Evolutionary conservation across 441 rosid genomes (phyloP).

Genomic region (Adansonia grandidieri): DNA sequence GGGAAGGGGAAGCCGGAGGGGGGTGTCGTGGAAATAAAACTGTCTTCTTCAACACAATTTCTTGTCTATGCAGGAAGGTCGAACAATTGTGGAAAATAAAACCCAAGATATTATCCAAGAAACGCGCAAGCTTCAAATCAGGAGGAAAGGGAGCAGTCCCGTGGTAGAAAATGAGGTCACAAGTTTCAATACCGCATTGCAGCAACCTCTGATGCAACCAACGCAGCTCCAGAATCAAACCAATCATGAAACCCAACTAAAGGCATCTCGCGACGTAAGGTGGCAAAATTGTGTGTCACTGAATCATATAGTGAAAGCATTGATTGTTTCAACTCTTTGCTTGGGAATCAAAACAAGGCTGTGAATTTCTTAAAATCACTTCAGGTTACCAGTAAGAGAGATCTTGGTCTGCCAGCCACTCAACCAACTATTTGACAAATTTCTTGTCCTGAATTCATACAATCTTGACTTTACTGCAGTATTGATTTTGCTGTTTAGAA

Average conservation of each 20-base stretch:
- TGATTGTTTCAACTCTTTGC: neutral
- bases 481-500: neutral
- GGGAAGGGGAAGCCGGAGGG: too few relatives aligned
- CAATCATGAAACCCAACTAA: conserved; percentile 61
- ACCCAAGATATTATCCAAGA: conserved; percentile 75
- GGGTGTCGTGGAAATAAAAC: neutral
- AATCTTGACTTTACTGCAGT: too few relatives aligned
- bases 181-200: conserved; percentile 49
- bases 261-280: conserved; percentile 99
- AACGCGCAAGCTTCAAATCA: conserved; percentile 64
- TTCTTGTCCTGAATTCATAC: neutral
- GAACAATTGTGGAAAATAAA: conserved; percentile 70
- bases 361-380: neutral
- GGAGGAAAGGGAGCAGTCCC: conserved; percentile 57
- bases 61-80: conserved; percentile 65
- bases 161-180: conserved; percentile 43
- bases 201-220: conserved; percentile 30
- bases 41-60: conserved; percentile 15
- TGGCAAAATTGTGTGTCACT: conserved; percentile 57
- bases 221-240: conserved; percentile 35
- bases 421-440: neutral
- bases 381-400: neutral
- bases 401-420: too few relatives aligned
- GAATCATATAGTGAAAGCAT: conserved; percentile 32
- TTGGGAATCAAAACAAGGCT: neutral